phyloP scores from a whole-genome alignment of 116 monocot species.

The Posidonia oceanica region DNA sequence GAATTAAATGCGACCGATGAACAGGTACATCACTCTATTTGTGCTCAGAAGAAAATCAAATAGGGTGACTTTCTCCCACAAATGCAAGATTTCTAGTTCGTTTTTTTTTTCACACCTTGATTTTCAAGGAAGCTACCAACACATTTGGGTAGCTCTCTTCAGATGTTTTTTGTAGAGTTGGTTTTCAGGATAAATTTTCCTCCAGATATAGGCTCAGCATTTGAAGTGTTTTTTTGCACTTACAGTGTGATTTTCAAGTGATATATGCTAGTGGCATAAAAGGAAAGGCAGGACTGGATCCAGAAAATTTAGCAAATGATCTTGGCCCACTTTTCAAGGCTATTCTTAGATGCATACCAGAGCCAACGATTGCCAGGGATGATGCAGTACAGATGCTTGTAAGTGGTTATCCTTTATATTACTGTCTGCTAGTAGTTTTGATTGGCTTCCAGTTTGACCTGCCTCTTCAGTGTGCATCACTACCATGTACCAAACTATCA shows the following conservation, averaged over 20 bases:
- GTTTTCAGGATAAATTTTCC: background rate
- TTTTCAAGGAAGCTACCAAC: background rate
- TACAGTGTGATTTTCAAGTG: slow-evolving; percentile 97
- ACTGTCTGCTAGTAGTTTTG: too few species aligned
- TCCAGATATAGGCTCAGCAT: background rate
- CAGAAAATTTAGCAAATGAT: slow-evolving; percentile 82
- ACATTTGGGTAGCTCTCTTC: background rate
- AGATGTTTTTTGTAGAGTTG: background rate
- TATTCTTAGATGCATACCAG: slow-evolving; percentile 94
- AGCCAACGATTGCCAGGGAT: slow-evolving; percentile 74
- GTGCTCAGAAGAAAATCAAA: background rate
- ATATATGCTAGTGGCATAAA: slow-evolving; percentile 96
- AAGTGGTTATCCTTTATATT: slow-evolving; percentile 15
- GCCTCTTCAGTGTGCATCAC: too few species aligned
- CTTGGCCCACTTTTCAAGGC: slow-evolving; percentile 96
- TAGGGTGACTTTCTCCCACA: background rate
- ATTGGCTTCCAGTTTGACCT: too few species aligned
- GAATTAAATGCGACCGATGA: slow-evolving; percentile 99
- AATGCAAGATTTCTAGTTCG: background rate
- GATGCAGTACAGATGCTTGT: slow-evolving; percentile 93
- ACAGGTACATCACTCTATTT: slow-evolving; percentile 41
- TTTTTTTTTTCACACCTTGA: background rate
- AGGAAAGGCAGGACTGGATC: slow-evolving; percentile 81
- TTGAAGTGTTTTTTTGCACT: slow-evolving; percentile 2
- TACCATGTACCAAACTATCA: too few species aligned